These are phyloP conservation scores for Pichia sp. DNA, from an alignment of 1,139 yeast species.

Conservation along the genomic window DNA sequence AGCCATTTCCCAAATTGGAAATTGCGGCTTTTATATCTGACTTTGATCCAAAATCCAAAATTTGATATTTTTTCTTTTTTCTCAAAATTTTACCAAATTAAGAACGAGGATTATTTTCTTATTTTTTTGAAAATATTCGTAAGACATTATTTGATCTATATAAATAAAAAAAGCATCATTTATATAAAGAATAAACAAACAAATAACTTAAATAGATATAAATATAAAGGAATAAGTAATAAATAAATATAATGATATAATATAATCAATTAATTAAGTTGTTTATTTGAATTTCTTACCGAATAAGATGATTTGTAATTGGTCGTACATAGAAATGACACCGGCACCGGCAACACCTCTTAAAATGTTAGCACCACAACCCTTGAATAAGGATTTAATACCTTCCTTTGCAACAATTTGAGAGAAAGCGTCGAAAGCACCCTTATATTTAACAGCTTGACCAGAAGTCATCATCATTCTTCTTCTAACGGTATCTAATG, in stretches of 20 bases:
- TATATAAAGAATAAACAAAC: slow-evolving; percentile 1
- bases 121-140: neutral
- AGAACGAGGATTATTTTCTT: too few relatives aligned
- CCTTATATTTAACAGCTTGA: slow-evolving; percentile 69
- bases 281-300: slow-evolving; percentile 62
- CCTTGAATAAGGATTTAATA: slow-evolving; percentile 67
- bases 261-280: slow-evolving; percentile 9
- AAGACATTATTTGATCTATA: neutral
- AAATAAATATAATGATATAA: slow-evolving; percentile 2
- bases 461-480: slow-evolving; percentile 88
- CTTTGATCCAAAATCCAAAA: too few relatives aligned
- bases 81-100: too few relatives aligned
- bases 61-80: too few relatives aligned
- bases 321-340: slow-evolving; percentile 76
- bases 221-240: slow-evolving; percentile 2
- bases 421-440: slow-evolving; percentile 67
- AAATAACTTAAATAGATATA: neutral
- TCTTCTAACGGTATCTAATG: slow-evolving; percentile 78
- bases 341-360: slow-evolving; percentile 89
- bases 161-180: neutral
- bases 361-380: slow-evolving; percentile 82
- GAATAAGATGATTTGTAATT: slow-evolving; percentile 64
- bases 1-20: neutral
- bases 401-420: slow-evolving; percentile 73
- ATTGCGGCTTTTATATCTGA: too few relatives aligned